phyloP scores from a whole-genome alignment of 306 rosid species.

The Carpinus viminea region DNA sequence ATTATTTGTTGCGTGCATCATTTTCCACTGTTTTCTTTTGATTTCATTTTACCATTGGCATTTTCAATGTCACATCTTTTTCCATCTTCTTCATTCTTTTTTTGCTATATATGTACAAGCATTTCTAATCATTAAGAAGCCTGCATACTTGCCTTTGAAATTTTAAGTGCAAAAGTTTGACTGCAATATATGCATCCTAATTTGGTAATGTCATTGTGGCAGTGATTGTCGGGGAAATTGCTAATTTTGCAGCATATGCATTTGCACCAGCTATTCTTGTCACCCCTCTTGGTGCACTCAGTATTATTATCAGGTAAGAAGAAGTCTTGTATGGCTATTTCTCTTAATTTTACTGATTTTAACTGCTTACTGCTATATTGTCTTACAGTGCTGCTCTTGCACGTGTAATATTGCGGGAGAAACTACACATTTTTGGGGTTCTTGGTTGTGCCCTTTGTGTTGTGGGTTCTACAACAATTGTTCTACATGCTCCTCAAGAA shows the following conservation, averaged over 20 bases:
- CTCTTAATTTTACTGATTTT: constrained; percentile 8
- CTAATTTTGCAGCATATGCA: constrained; percentile 98
- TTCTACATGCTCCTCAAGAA: constrained; percentile 96
- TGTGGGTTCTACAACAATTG: constrained; percentile 95
- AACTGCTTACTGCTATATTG: constrained; percentile 41
- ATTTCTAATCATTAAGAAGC: background rate
- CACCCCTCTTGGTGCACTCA: constrained; percentile 98
- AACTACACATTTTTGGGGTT: constrained; percentile 83
- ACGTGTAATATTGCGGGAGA: constrained; percentile 83
- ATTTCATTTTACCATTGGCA: background rate
- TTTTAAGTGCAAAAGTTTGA: background rate
- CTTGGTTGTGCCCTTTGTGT: constrained; percentile 94
- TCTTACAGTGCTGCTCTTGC: constrained; percentile 97
- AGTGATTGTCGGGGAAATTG: constrained; percentile 98
- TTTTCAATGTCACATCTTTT: background rate
- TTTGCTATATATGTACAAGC: background rate
- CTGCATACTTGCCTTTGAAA: background rate
- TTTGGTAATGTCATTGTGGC: constrained; percentile 40
- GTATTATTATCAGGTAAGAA: constrained; percentile 93
- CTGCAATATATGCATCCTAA: constrained; percentile 25
- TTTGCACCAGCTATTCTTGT: constrained; percentile 98
- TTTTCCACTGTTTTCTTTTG: background rate
- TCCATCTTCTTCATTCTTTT: background rate
- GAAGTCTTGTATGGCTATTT: background rate
- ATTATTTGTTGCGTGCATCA: background rate